These are phyloP conservation scores for Anisodus tanguticus DNA, from an alignment of 257 asterid species.

Conservation along the genomic window DNA sequence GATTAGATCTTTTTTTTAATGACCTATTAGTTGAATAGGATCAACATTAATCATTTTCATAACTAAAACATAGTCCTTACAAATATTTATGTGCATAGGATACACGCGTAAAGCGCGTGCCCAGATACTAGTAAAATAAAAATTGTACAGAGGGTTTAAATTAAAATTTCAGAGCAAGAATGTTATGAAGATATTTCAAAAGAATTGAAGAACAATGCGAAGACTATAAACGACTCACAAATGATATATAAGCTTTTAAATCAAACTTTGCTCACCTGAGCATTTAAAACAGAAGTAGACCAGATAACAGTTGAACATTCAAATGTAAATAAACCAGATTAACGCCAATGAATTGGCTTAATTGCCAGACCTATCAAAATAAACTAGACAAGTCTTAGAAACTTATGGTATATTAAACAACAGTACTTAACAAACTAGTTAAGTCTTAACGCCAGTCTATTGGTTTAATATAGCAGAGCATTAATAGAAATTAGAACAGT, in stretches of 20 bases:
- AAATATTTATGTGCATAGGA: too few species aligned
- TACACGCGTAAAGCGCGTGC: too few species aligned
- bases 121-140: too few species aligned
- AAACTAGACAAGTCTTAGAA: too few species aligned
- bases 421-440: too few species aligned
- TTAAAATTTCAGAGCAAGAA: neutral
- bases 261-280: neutral
- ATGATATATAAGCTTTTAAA: neutral
- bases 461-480: neutral
- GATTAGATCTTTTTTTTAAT: too few species aligned
- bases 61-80: too few species aligned
- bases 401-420: too few species aligned
- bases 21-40: too few species aligned
- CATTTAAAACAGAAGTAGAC: neutral
- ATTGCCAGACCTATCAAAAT: neutral
- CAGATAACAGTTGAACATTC: neutral
- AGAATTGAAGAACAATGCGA: neutral
- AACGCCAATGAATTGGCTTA: neutral
- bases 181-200: neutral
- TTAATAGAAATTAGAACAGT: neutral
- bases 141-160: too few species aligned
- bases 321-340: constrained; percentile 8
- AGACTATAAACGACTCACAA: neutral
- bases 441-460: too few species aligned
- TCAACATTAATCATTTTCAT: too few species aligned